Evolutionary conservation across 257 asterid species (phyloP), one percentile per base, ranked within the genome.

Genomic region (Fraxinus quadrangulata): DNA sequence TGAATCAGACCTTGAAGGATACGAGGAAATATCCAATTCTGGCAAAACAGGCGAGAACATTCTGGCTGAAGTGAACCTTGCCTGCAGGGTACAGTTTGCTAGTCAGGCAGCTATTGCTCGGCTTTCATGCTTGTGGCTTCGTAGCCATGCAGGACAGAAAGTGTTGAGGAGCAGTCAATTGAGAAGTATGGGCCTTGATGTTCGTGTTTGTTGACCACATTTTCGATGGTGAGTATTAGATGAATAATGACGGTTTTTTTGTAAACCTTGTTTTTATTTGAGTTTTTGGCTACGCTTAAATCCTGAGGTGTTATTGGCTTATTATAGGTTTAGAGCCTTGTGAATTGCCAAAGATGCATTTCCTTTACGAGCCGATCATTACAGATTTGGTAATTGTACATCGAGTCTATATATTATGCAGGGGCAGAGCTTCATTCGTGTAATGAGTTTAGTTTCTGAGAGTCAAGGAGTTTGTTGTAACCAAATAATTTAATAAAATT

Each of bases 1-100:
- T 5, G 94, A 94, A 36, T 88, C 91, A 2, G 97, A 94, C 86
- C 97, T 94, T 31, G 97, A 94, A 69, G 97, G 98, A 23, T 94
- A 92, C 7, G 89, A 86, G 30, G 97, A 92, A 81, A 82, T 72
- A 67, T 75, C 21, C 0, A 90, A 82, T 59, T 77, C 80, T 19
- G 78, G 76, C 24, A 16, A 36, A 74, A 72, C 42, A 11, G 84
- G 83, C 21, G 73, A 76, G 75, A 84, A 72, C 39, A 71, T 36
- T 79, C 47, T 81, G 78, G 78, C 80, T 19, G 90, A 87, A 74
- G 82, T 75, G 67, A 93, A 88, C 68, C 79, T 88, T 19, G 93
- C 91, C 9, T 90, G 90, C 70, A 90, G 86, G 80, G 88, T 90
- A 69, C 97, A 93, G 80, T 88, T 90, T 84, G 96, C 87, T 28